A percentile compares a stretch with the other conserved stretches of the same genome.
Evolutionary conservation across 495 filamentous ascomycete genomes (phyloP).

Genomic region (Pseudoneurospora amorphoporcata): DNA sequence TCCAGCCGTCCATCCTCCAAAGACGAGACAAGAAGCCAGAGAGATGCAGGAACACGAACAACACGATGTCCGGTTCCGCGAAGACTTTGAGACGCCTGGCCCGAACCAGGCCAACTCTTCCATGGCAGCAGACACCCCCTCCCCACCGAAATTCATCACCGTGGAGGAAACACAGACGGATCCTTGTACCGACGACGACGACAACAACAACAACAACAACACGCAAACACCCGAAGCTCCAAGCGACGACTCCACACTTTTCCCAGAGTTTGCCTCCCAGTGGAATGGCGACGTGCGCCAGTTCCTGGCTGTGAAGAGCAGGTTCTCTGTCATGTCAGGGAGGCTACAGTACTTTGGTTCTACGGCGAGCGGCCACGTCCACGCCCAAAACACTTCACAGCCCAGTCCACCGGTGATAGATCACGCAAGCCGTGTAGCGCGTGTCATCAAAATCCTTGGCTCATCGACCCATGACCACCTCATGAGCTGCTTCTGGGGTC

Average conservation of each 20-base stretch:
- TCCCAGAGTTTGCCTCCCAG: conserved; percentile 20
- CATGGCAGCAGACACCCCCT: conserved; percentile 12
- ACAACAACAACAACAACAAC: not conserved
- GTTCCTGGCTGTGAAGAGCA: conserved; percentile 32
- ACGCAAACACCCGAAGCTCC: not conserved
- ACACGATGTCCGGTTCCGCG: conserved; percentile 1
- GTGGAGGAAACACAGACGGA: conserved; percentile 19
- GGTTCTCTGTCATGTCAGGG: conserved; percentile 33
- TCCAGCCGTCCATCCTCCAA: conserved; percentile 42
- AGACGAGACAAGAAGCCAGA: conserved; percentile 33
- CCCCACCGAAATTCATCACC: conserved; percentile 19
- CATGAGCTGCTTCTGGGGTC: conserved; percentile 42
- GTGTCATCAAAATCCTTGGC: conserved; percentile 31
- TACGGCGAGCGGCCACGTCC: conserved; percentile 31
- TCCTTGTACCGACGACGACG: conserved; percentile 2
- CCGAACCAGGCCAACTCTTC: conserved; percentile 6
- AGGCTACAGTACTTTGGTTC: conserved; percentile 38
- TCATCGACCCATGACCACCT: conserved; percentile 40
- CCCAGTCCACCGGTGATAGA: conserved; percentile 17
- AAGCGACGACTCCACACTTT: conserved; percentile 17
- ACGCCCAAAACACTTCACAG: conserved; percentile 11
- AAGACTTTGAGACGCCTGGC: conserved; percentile 5
- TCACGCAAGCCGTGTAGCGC: conserved; percentile 32
- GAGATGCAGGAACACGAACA: conserved; percentile 8
- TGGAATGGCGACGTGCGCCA: conserved; percentile 32